These are phyloP conservation scores for Chrysopogon serrulatus DNA, from an alignment of 176 grass and related monocot species.

Conservation along the genomic window DNA sequence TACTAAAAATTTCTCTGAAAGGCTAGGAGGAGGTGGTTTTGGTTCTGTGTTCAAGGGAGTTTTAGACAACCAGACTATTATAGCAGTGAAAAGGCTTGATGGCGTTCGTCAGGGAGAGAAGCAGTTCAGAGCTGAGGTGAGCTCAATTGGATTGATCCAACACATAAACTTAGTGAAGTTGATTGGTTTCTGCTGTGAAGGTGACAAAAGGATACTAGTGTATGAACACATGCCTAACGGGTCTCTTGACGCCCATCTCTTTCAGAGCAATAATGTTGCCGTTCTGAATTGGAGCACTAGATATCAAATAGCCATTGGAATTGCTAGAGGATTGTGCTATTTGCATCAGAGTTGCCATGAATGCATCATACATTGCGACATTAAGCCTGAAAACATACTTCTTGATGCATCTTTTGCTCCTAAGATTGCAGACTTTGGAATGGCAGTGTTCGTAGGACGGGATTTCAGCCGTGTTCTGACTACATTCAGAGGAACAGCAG, in stretches of 20 bases:
- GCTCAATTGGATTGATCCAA: too few species aligned
- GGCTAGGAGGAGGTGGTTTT: too few species aligned
- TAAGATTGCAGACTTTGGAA: slow-evolving; percentile 65
- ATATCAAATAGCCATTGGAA: not conserved
- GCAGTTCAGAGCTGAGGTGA: too few species aligned
- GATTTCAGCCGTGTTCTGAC: slow-evolving; percentile 56
- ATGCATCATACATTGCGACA: slow-evolving; percentile 47
- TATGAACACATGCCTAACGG: too few species aligned
- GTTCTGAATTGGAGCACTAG: not conserved
- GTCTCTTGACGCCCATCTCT: too few species aligned
- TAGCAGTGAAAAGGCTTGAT: too few species aligned
- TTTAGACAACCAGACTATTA: too few species aligned
- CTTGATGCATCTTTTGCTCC: slow-evolving; percentile 36
- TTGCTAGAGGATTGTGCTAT: slow-evolving; percentile 25
- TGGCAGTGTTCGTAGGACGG: slow-evolving; percentile 40
- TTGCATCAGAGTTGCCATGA: slow-evolving; percentile 35
- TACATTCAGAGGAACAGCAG: slow-evolving; percentile 51
- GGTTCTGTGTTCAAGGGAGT: too few species aligned
- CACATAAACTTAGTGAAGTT: not conserved
- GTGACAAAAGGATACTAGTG: not conserved
- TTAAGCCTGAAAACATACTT: slow-evolving; percentile 52
- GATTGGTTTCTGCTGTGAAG: not conserved
- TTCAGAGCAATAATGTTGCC: not conserved
- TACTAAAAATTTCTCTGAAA: too few species aligned
- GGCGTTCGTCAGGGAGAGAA: too few species aligned